Conservation (phyloP, 768 basidiomycete genomes). For the Ramaria rubella region DNA sequence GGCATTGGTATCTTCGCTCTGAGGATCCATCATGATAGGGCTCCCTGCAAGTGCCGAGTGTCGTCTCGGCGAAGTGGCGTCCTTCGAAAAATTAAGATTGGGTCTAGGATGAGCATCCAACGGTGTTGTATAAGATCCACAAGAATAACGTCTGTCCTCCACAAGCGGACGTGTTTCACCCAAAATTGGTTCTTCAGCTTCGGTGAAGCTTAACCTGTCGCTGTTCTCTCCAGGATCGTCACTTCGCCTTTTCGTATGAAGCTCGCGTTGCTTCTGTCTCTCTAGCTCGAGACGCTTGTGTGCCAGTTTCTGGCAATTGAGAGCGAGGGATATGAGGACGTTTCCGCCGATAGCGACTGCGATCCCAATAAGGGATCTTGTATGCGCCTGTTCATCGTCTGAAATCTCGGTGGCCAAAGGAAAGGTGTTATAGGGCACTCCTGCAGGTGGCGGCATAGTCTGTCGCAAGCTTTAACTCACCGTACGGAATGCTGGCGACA, state of each 20-base stretch:
- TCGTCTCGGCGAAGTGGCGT: not conserved
- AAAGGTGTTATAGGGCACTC: no score
- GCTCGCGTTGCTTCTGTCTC: constrained; percentile 17
- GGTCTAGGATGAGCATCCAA: not conserved
- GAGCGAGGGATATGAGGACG: constrained; percentile 79
- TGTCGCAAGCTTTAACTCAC: no score
- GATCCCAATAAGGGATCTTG: constrained; percentile 64
- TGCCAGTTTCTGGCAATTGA: constrained; percentile 91
- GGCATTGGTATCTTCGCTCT: not conserved
- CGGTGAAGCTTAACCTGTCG: not conserved
- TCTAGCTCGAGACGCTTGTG: constrained; percentile 59
- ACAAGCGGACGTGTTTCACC: not conserved
- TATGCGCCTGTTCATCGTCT: not conserved
- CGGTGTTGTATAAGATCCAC: not conserved
- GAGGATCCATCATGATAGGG: not conserved
- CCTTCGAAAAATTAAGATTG: not conserved
- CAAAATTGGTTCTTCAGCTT: not conserved
- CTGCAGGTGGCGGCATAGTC: no score
- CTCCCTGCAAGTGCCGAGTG: not conserved
- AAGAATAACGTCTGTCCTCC: not conserved
- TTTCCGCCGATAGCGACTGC: constrained; percentile 79
- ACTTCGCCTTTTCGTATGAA: constrained; percentile 10
- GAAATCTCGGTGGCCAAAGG: not conserved
- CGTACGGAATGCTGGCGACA: no score
- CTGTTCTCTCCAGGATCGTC: not conserved